A percentile compares a stretch with the other conserved stretches of the same genome.
phyloP scores from a whole-genome alignment of 345 rosid species.

The Stellera chamaejasme region DNA sequence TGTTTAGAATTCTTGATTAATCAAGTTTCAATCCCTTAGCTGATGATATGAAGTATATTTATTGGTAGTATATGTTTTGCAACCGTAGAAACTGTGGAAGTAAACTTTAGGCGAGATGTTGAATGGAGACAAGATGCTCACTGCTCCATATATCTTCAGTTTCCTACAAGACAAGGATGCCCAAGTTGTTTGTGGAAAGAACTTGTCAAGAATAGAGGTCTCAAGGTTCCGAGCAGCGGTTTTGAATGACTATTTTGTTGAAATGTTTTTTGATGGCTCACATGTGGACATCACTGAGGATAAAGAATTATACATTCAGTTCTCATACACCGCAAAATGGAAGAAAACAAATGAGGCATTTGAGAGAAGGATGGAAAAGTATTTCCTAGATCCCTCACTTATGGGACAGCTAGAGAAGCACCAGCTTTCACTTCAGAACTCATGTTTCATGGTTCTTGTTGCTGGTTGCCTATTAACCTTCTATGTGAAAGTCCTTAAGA shows the following conservation, averaged over 20 bases:
- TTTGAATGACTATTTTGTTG: constrained; percentile 40
- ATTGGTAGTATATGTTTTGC: neutral
- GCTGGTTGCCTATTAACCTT: constrained; percentile 48
- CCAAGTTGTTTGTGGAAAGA: constrained; percentile 33
- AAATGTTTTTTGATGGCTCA: constrained; percentile 48
- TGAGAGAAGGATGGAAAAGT: constrained; percentile 52
- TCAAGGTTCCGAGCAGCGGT: constrained; percentile 28
- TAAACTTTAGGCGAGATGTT: neutral
- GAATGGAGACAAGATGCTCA: constrained; percentile 1
- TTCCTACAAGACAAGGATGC: constrained; percentile 34
- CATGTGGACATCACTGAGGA: constrained; percentile 39
- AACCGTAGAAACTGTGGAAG: constrained; percentile 22
- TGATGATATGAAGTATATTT: no score
- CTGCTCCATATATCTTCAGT: constrained; percentile 18
- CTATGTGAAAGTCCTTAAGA: constrained; percentile 47
- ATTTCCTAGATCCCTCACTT: constrained; percentile 31
- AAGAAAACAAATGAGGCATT: constrained; percentile 19
- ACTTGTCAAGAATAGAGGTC: constrained; percentile 30
- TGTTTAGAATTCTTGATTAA: neutral
- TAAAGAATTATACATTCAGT: constrained; percentile 19
- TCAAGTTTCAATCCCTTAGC: no score
- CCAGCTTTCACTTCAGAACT: constrained; percentile 47
- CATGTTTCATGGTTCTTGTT: constrained; percentile 46
- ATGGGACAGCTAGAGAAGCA: constrained; percentile 41
- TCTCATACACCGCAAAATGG: no score